Base-by-base conservation (phyloP, 306 rosid species). In the Heteromeles arbutifolia region DNA sequence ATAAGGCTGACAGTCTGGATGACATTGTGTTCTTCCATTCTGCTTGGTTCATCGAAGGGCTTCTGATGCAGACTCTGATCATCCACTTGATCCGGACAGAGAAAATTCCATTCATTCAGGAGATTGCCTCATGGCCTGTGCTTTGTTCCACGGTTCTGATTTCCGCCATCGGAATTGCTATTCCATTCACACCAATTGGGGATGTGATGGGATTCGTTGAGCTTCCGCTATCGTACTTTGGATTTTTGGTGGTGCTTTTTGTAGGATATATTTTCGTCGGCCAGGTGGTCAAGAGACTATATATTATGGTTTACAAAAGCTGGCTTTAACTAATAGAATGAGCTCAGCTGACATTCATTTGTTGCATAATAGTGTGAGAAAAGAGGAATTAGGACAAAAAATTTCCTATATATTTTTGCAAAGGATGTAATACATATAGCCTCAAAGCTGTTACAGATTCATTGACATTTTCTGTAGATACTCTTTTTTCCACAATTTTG, bases 21-120 rank as follows among this genome's bases (percentile, higher is more conserved):
- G 81, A 84, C 57, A 71, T 62, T 26, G 50, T n/a, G 19, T 92
- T 92, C 81, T 82, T 88, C 73, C 97, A 78, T 70, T 71, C 97
- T 48, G 97, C 93, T 59, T 92, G 96, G 97, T 92, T 92, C 78
- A 12, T 88, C 50, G 97, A 90, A 80, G 97, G 96, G 21, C 88
- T 92, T 67, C 85, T 92, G 21, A 85, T 92, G 90, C 97, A 92
- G 82, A 88, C 96, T 57, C 77, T 92, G 19, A 92, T 92, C 44
- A 74, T 88, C 76, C 96, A 92, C 82, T 82, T 90, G 85, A 80
- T 92, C 56, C 83, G 96, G 66, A 90, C 96, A 0, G 92, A 92
- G 85, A 90, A 85, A 78, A 85, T 88, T 19, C 91, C 96, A 25
- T 90, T 90, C 50, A 65, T 90, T 26, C 93, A 90, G 74, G 96